Base-by-base conservation (phyloP, 106 monocot genomes). In the Apostasia shenzhenica region DNA sequence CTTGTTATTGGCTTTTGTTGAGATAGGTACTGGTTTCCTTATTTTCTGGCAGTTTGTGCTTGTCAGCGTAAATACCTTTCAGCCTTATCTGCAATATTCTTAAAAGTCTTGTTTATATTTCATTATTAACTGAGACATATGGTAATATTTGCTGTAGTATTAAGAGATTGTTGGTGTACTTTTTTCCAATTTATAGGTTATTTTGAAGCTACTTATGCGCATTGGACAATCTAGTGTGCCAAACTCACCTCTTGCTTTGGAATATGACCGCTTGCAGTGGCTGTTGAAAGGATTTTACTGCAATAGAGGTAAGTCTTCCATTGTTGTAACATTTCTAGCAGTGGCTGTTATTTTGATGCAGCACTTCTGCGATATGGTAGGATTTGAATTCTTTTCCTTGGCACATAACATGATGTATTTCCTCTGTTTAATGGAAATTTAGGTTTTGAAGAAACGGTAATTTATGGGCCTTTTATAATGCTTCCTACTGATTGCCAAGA, bases 401-500 rank as follows among this genome's bases (percentile, higher is more conserved):
- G 12, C 50, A 14, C 6, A 62, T 45, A 2, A 42, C 40, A 44
- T 77, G 43, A 14, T 53, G 48, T 37, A 74, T 57, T 14, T 37
- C 41, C 53, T 9, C 42, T 54, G 5, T 51, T 2, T 6, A 41
- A 12, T 53, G 26, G 26, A 26, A 43, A 2, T 72, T 14, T 73
- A 69, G 75, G 42, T 62, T n/a, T 75, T 78, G 71, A 83, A 88
- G 92, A 76, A 48, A 43, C 39, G 9, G 48, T 77, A 58, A 57
- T 66, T 12, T 74, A 73, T 73, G 94, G 94, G 56, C 70, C 76
- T 49, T 95, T 95, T 63, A 38, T 84, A 39, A 88, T 86, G 67
- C 85, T 88, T 50, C 85, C 94, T 4, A 61, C 9, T 11, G 94
- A 91, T 63, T 88, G 88, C 72, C 88, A 95, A 68, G 86, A 88